Evolutionary conservation across 495 filamentous ascomycete genomes (phyloP).

Genomic region (Lophiotrema nucula): DNA sequence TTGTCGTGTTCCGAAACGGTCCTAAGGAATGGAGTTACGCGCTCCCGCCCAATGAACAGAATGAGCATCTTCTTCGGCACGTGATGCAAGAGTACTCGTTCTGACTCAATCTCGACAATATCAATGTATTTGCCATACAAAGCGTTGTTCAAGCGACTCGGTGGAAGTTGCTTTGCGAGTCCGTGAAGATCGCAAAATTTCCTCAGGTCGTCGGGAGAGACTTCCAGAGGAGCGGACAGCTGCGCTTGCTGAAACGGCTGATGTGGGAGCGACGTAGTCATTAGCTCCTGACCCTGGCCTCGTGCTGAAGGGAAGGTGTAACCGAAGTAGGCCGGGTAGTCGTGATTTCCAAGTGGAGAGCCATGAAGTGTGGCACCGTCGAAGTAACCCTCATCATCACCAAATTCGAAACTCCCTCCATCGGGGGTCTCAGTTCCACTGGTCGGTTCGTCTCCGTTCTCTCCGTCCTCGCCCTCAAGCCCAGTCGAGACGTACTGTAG

Average conservation of each 20-base stretch:
- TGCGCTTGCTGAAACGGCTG: background rate
- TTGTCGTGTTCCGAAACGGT: background rate
- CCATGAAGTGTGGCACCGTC: no score
- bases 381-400: no score
- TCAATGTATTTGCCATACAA: background rate
- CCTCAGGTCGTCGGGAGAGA: background rate
- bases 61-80: background rate
- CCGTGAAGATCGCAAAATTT: background rate
- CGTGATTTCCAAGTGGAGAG: no score
- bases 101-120: background rate
- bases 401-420: no score
- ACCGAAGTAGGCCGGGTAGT: no score
- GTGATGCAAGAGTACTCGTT: background rate
- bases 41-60: background rate
- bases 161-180: background rate
- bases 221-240: no score
- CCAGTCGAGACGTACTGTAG: background rate
- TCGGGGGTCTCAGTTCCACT: no score
- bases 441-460: no score
- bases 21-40: background rate
- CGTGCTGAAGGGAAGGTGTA: no score
- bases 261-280: background rate
- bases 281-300: no score
- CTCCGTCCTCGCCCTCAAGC: no score
- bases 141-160: background rate